Evolutionary conservation across 345 rosid species (phyloP).

Genomic region (Anacardium occidentale): DNA sequence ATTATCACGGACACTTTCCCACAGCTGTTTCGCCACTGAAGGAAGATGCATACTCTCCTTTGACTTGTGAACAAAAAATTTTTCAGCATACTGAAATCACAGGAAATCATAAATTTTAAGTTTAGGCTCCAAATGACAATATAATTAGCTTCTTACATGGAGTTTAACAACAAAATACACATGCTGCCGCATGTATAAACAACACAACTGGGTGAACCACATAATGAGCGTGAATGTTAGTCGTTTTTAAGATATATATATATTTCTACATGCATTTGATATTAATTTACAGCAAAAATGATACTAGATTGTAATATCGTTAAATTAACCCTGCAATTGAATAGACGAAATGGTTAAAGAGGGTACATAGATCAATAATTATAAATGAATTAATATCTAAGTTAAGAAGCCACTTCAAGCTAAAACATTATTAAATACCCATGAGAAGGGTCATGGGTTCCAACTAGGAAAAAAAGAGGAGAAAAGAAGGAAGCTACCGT

Average conservation of each 20-base stretch:
- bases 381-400: not conserved
- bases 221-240: not conserved
- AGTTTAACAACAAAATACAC: not conserved
- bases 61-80: slow-evolving; percentile 46
- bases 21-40: slow-evolving; percentile 48
- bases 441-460: not conserved
- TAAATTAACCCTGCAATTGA: not conserved
- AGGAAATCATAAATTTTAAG: slow-evolving; percentile 13
- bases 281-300: not conserved
- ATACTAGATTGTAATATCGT: not conserved
- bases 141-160: not conserved
- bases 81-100: slow-evolving; percentile 60
- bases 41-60: slow-evolving; percentile 43
- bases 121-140: not conserved
- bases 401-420: slow-evolving; percentile 4
- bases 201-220: not conserved
- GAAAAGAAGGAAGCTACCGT: not conserved
- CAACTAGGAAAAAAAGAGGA: not conserved
- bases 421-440: not conserved
- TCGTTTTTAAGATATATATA: not conserved
- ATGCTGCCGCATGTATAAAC: not conserved
- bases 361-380: not conserved
- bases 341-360: not conserved
- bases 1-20: slow-evolving; percentile 64
- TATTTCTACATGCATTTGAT: not conserved